These are phyloP conservation scores for Sarocladium strictum DNA, from an alignment of 2,329 filamentous ascomycete species.

Conservation along the genomic window DNA sequence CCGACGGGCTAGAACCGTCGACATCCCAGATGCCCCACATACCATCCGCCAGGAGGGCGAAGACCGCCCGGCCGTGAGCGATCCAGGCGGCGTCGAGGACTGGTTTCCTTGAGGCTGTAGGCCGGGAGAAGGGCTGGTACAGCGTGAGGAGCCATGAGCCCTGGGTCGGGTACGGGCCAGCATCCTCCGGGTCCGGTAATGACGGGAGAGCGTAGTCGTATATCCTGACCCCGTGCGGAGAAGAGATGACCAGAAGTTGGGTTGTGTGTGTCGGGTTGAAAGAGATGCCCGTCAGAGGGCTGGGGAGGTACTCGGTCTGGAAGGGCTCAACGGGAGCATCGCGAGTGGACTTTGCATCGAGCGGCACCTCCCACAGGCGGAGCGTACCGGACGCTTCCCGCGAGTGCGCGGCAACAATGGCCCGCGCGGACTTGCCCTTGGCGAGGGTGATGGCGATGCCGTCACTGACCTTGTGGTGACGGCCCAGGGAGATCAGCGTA, in stretches of 20 bases:
- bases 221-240: constrained; percentile 51
- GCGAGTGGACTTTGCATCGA: constrained; percentile 33
- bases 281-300: constrained; percentile 47
- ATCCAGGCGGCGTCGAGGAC: constrained; percentile 61
- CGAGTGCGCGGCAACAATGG: constrained; percentile 56
- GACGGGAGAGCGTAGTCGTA: constrained; percentile 55
- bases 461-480: constrained; percentile 47
- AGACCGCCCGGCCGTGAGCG: constrained; percentile 50
- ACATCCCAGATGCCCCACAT: constrained; percentile 66
- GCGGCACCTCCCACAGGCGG: constrained; percentile 51
- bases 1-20: constrained; percentile 47
- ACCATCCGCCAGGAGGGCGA: constrained; percentile 55
- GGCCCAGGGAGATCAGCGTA: constrained; percentile 45
- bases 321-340: constrained; percentile 40
- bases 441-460: constrained; percentile 36
- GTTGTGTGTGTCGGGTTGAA: constrained; percentile 54
- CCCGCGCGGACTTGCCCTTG: constrained; percentile 25
- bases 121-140: constrained; percentile 49
- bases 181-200: constrained; percentile 43
- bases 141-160: constrained; percentile 61
- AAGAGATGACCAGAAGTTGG: constrained; percentile 52
- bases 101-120: constrained; percentile 47
- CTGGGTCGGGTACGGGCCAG: constrained; percentile 47
- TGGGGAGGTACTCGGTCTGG: constrained; percentile 53
- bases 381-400: constrained; percentile 53